Conservation (phyloP, 768 basidiomycete genomes). For the Tylopilus intermedius region DNA sequence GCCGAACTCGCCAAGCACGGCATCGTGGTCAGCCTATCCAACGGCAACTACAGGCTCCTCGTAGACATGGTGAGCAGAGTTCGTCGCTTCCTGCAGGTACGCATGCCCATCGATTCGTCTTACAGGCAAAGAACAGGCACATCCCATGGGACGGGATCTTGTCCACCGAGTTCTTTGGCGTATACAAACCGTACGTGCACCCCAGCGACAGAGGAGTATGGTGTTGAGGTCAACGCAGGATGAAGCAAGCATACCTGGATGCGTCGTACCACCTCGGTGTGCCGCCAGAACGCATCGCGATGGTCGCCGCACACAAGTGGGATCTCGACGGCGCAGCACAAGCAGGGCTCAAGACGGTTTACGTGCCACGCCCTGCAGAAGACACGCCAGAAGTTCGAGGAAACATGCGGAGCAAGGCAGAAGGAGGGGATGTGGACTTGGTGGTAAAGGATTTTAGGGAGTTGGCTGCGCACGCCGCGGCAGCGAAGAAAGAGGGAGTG, state of each 20-base stretch:
- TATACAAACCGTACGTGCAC: conserved; percentile 60
- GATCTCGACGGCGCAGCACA: conserved; percentile 52
- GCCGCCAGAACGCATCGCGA: conserved; percentile 45
- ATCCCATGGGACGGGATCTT: conserved; percentile 64
- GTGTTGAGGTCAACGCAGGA: conserved; percentile 24
- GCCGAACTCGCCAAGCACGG: conserved; percentile 45
- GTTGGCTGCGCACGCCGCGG: conserved; percentile 32
- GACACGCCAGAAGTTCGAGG: conserved; percentile 28
- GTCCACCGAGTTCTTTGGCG: conserved; percentile 54
- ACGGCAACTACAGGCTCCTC: conserved; percentile 58
- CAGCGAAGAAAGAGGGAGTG: conserved; percentile 9
- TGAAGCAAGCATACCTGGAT: conserved; percentile 44
- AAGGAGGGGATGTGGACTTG: conserved; percentile 58
- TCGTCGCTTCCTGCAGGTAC: no score
- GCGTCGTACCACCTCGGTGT: conserved; percentile 44
- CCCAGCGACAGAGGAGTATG: not conserved
- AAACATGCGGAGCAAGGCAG: conserved; percentile 39
- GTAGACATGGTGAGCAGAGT: conserved; percentile 48
- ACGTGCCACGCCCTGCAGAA: conserved; percentile 49
- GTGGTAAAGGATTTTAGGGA: conserved; percentile 50
- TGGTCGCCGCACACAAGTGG: conserved; percentile 61
- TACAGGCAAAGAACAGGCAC: conserved; percentile 54
- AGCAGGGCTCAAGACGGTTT: conserved; percentile 55
- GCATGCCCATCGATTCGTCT: no score
- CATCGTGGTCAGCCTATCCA: conserved; percentile 54